phyloP scores from a whole-genome alignment of 1,284 basidiomycete species.

The Agroathelia rolfsii region DNA sequence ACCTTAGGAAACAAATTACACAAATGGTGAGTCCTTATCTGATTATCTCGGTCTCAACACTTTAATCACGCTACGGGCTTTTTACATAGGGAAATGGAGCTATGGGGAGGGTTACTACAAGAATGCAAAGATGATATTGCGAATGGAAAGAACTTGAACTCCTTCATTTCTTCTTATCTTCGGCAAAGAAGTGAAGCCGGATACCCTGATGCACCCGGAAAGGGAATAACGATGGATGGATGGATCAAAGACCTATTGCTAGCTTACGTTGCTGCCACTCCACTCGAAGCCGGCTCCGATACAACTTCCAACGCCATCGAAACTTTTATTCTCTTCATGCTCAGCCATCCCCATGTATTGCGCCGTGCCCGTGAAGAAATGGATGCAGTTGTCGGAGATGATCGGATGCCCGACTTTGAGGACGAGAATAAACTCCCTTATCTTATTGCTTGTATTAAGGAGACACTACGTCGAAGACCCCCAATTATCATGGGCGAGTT shows the following conservation, averaged over 20 bases:
- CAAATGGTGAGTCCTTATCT: constrained; percentile 14
- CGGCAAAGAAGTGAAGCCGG: constrained; percentile 17
- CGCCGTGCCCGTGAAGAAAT: constrained; percentile 16
- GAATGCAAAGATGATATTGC: constrained; percentile 12
- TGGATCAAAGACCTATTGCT: constrained; percentile 22
- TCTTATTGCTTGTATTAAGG: constrained; percentile 22
- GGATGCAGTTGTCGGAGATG: constrained; percentile 17
- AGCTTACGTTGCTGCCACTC: constrained; percentile 17
- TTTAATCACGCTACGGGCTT: too few species aligned
- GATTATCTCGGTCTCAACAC: background rate
- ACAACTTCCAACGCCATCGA: constrained; percentile 18
- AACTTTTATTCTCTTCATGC: constrained; percentile 17
- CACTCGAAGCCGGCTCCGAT: constrained; percentile 18
- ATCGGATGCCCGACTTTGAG: constrained; percentile 20
- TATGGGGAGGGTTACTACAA: constrained; percentile 19
- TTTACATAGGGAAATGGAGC: constrained; percentile 16
- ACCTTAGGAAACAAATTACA: constrained; percentile 17
- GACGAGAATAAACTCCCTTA: constrained; percentile 20
- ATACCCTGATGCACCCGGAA: constrained; percentile 16
- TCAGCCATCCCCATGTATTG: constrained; percentile 14
- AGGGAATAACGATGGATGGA: constrained; percentile 16
- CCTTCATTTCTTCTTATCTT: constrained; percentile 17
- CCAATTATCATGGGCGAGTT: constrained; percentile 16
- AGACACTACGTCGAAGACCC: constrained; percentile 17
- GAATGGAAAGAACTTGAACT: background rate